Evolutionary conservation across 2,329 filamentous ascomycete species (phyloP), one percentile per base, ranked within the genome.

Genomic region (Venturiaceae sp.): DNA sequence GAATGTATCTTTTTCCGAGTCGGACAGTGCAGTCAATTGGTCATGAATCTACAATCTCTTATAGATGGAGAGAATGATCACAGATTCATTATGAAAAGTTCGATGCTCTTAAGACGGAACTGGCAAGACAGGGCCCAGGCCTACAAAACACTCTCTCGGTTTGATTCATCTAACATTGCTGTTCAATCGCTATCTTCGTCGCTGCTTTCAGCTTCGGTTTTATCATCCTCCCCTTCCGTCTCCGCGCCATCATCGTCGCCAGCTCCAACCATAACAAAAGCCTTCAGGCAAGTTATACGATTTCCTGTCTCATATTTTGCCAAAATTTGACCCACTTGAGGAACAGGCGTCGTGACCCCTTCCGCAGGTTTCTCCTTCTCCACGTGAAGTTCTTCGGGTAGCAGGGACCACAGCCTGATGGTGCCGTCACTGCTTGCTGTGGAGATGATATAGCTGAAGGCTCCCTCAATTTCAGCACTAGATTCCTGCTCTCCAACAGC

Each of bases 371-470:
- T 61, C 34, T 58, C 57, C 5, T 50, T 50, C 44, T 23, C 32
- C 26, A 39, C 39, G 6, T 53, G 52, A 5, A 74, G 60, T 3
- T 72, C 68, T 4, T 62, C 58, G 5, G 61, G 46, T 26, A 63
- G 67, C 34, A 95, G 64, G 61, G 74, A 80, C 87, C 92, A 97
- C 16, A 96, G 66, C 55, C 90, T 83, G n/a, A 96, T 75, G 54
- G 84, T 82, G 33, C 94, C 94, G 65, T 96, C 90, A 68, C 92
- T 97, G 72, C 89, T 86, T 6, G 82, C 91, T 6, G 90, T 84
- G 5, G 90, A 77, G 44, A 95, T 71, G 61, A 87, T 75, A 59
- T 79, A 79, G 61, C 68, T 74, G 66, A 65, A 72, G 59, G 72
- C 66, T 60, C 72, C 63, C 62, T 74, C 69, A 23, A 69, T 66